Evolutionary conservation across 2,329 filamentous ascomycete species (phyloP).

Genomic region (Hirsutella thompsonii): DNA sequence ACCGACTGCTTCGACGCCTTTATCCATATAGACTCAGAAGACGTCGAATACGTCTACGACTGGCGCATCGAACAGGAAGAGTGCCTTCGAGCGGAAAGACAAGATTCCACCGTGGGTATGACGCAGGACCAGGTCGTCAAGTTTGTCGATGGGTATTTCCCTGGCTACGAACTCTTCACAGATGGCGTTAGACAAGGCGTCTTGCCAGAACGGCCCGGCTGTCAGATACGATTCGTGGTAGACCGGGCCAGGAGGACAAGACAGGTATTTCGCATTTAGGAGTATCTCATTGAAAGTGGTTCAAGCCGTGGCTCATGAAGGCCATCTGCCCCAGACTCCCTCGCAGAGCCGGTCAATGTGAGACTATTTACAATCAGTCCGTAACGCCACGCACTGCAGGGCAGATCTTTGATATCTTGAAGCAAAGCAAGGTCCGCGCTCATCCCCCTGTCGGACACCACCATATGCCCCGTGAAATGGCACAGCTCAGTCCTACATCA

Average conservation of each 20-base stretch:
- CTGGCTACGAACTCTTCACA: constrained; percentile 58
- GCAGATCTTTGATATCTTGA: background rate
- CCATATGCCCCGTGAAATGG: too few relatives aligned
- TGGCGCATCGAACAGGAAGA: constrained; percentile 78
- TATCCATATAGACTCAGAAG: constrained; percentile 53
- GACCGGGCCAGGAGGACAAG: constrained; percentile 46
- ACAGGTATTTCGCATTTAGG: constrained; percentile 35
- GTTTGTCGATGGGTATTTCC: constrained; percentile 61
- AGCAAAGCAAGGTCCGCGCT: constrained; percentile 4
- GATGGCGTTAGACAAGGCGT: constrained; percentile 45
- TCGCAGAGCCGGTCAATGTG: background rate
- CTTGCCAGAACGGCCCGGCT: constrained; percentile 33
- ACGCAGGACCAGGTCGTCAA: constrained; percentile 62
- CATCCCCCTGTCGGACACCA: too few relatives aligned
- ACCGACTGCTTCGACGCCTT: constrained; percentile 40
- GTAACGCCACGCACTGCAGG: background rate
- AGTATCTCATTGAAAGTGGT: background rate
- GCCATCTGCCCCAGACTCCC: background rate
- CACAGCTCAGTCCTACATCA: background rate
- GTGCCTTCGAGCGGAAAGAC: constrained; percentile 50
- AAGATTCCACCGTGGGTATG: constrained; percentile 54
- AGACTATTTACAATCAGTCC: background rate
- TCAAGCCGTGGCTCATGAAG: background rate
- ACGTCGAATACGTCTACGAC: constrained; percentile 64
- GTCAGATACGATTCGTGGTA: constrained; percentile 50